phyloP scores from a whole-genome alignment of 2,329 filamentous ascomycete genomes.

The Epichloe gansuensis region DNA sequence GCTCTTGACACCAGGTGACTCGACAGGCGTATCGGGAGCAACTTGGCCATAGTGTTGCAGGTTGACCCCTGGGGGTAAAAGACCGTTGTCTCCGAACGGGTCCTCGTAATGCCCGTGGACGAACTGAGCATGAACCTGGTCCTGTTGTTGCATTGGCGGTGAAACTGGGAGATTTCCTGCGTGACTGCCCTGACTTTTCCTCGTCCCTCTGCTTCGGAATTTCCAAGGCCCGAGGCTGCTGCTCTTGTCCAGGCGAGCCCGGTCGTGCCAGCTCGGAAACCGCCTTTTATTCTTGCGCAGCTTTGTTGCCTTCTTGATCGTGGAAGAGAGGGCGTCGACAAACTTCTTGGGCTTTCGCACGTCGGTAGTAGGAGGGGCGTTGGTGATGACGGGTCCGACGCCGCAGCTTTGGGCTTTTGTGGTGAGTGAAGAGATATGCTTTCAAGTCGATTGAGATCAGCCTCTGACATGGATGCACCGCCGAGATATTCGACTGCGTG shows the following conservation, averaged over 20 bases:
- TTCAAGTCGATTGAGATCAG: constrained; percentile 34
- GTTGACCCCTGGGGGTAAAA: constrained; percentile 12
- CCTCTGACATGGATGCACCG: constrained; percentile 33
- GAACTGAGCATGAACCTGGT: constrained; percentile 18
- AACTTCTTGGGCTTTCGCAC: constrained; percentile 26
- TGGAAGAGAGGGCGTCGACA: constrained; percentile 29
- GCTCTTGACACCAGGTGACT: constrained; percentile 25
- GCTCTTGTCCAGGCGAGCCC: constrained; percentile 21
- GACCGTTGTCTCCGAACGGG: constrained; percentile 22
- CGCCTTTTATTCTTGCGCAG: constrained; percentile 20
- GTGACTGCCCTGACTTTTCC: constrained; percentile 11
- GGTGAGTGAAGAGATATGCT: constrained; percentile 34
- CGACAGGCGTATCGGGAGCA: constrained; percentile 24
- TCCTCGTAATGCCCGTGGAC: constrained; percentile 26
- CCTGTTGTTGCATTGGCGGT: constrained; percentile 16
- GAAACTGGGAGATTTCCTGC: constrained; percentile 11
- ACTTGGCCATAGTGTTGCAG: constrained; percentile 20
- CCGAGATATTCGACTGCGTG: constrained; percentile 14
- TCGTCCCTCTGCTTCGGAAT: constrained; percentile 21
- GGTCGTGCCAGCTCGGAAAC: constrained; percentile 10
- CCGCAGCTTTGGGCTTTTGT: constrained; percentile 14
- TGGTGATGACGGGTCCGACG: constrained; percentile 20
- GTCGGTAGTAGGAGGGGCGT: constrained; percentile 20
- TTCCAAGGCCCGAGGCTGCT: constrained; percentile 16
- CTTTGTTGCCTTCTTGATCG: constrained; percentile 26